phyloP scores from a whole-genome alignment of 2,329 filamentous ascomycete genomes.

The Colletotrichum sansevieriae region DNA sequence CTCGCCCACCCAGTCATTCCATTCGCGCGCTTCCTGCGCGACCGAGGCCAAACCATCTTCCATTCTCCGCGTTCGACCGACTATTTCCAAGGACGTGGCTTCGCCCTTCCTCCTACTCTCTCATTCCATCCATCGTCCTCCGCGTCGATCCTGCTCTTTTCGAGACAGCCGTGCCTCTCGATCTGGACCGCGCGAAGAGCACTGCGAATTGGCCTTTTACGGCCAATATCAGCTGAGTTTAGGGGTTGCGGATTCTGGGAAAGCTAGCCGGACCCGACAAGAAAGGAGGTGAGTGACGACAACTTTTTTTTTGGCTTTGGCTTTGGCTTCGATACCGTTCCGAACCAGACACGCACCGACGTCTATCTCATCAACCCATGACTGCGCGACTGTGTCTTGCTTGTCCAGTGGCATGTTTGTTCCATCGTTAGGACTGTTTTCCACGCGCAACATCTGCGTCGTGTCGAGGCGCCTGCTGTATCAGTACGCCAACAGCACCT shows the following conservation, averaged over 20 bases:
- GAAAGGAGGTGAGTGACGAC: conserved; percentile 41
- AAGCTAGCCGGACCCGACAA: conserved; percentile 41
- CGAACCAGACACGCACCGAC: not conserved
- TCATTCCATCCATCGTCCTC: conserved; percentile 39
- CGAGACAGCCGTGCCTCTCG: conserved; percentile 23
- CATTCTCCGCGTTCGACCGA: conserved; percentile 42
- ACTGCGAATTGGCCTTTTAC: conserved; percentile 44
- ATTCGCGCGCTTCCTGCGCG: conserved; percentile 42
- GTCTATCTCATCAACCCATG: not conserved
- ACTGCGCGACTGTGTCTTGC: conserved; percentile 19
- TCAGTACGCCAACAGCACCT: conserved; percentile 23
- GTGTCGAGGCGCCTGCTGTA: conserved; percentile 19
- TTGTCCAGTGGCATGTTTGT: conserved; percentile 19
- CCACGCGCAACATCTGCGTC: conserved; percentile 24
- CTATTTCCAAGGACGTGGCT: conserved; percentile 31
- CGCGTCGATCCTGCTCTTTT: conserved; percentile 30
- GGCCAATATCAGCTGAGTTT: conserved; percentile 47
- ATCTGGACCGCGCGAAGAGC: conserved; percentile 39
- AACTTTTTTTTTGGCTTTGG: conserved; percentile 7
- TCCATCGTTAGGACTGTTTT: not conserved
- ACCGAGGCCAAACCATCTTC: conserved; percentile 41
- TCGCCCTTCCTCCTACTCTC: conserved; percentile 21
- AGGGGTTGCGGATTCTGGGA: conserved; percentile 46
- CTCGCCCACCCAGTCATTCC: conserved; percentile 39
- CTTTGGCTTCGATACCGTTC: not conserved